These are phyloP conservation scores for Golubevia sp. DNA, from an alignment of 1,284 basidiomycete species.

Conservation along the genomic window DNA sequence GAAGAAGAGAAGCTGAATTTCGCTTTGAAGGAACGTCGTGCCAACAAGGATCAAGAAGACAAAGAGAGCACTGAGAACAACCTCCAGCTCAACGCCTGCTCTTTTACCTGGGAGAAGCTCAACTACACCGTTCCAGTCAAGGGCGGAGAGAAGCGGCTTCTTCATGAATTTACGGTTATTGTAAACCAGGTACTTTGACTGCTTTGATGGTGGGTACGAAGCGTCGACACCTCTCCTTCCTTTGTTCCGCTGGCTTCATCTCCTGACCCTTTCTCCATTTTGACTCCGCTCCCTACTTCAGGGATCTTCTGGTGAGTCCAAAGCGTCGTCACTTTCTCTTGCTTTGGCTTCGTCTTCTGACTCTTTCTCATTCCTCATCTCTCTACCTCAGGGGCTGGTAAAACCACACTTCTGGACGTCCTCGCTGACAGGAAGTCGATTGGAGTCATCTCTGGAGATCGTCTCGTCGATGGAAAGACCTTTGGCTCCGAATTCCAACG, in stretches of 20 bases:
- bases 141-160: conserved; percentile 69
- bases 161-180: conserved; percentile 83
- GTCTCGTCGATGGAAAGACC: conserved; percentile 75
- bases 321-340: too few relatives aligned
- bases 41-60: conserved; percentile 16
- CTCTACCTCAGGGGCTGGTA: conserved; percentile 36
- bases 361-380: neutral
- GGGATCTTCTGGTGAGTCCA: too few relatives aligned
- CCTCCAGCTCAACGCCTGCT: too few relatives aligned
- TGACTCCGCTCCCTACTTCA: neutral
- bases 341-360: too few relatives aligned
- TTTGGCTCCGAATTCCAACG: conserved; percentile 76
- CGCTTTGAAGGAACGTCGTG: conserved; percentile 27
- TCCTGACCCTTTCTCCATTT: neutral
- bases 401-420: conserved; percentile 73
- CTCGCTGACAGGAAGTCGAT: conserved; percentile 78
- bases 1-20: conserved; percentile 36
- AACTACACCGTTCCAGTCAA: conserved; percentile 66
- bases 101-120: conserved; percentile 63
- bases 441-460: conserved; percentile 78
- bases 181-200: conserved; percentile 78
- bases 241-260: neutral
- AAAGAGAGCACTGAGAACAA: too few relatives aligned
- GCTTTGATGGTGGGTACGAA: conserved; percentile 64
- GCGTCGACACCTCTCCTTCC: too few relatives aligned